A percentile compares a stretch with the other conserved stretches of the same genome.
These are phyloP conservation scores for Fusarium algeriense DNA, from an alignment of 2,329 filamentous ascomycete species.

Conservation along the genomic window DNA sequence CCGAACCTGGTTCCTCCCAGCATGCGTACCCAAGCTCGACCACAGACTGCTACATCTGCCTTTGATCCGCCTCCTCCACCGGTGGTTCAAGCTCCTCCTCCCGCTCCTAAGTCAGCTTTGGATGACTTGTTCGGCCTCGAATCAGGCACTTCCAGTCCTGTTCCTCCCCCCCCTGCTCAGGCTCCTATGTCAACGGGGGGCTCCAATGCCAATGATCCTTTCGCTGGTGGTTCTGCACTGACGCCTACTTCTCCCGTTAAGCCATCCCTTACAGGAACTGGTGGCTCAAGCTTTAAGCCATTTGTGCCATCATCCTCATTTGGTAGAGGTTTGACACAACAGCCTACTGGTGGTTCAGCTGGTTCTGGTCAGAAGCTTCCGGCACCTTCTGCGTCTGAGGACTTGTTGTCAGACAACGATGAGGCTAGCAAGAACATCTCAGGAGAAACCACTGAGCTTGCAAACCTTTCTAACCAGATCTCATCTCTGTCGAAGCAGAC, in stretches of 20 bases:
- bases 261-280: slow-evolving; percentile 59
- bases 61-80: slow-evolving; percentile 62
- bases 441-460: slow-evolving; percentile 90
- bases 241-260: slow-evolving; percentile 67
- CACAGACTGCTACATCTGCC: slow-evolving; percentile 64
- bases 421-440: slow-evolving; percentile 90
- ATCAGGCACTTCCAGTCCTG: slow-evolving; percentile 64
- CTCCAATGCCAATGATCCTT: slow-evolving; percentile 74
- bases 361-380: slow-evolving; percentile 49
- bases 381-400: slow-evolving; percentile 72
- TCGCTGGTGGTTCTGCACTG: slow-evolving; percentile 63
- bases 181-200: slow-evolving; percentile 78
- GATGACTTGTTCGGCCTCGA: slow-evolving; percentile 96
- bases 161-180: slow-evolving; percentile 69
- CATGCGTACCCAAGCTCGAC: slow-evolving; percentile 74
- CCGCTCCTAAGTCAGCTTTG: slow-evolving; percentile 80
- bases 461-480: slow-evolving; percentile 96
- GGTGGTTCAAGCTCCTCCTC: slow-evolving; percentile 53
- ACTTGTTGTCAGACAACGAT: slow-evolving; percentile 91
- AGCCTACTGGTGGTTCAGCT: slow-evolving; percentile 76
- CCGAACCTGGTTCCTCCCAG: slow-evolving; percentile 86
- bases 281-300: slow-evolving; percentile 77
- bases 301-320: slow-evolving; percentile 95
- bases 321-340: slow-evolving; percentile 82
- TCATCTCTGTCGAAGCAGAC: slow-evolving; percentile 91